Evolutionary conservation across 2,329 filamentous ascomycete genomes (phyloP).

Genomic region (Tolypocladium inflatum): DNA sequence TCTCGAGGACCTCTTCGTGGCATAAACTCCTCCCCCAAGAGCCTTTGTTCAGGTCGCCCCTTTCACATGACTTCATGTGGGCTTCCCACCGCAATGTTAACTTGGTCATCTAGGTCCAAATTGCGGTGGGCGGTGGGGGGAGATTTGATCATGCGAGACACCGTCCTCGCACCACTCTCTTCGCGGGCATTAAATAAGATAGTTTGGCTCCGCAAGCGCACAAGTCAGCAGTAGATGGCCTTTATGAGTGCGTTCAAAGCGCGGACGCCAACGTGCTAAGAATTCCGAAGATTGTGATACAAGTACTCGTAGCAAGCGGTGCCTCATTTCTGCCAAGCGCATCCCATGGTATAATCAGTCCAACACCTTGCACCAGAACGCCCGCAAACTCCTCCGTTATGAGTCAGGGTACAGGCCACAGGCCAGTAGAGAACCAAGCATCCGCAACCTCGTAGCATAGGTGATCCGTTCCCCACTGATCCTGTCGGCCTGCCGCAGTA

Average conservation of each 20-base stretch:
- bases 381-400: conserved; percentile 9
- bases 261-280: not conserved
- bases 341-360: conserved; percentile 21
- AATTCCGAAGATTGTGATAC: not conserved
- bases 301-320: not conserved
- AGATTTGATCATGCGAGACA: not conserved
- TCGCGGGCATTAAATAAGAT: not conserved
- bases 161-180: not conserved
- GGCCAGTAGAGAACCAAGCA: not conserved
- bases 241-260: not conserved
- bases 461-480: not conserved
- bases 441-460: not conserved
- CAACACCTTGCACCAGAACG: conserved; percentile 23
- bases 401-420: not conserved
- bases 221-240: not conserved
- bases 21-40: not conserved
- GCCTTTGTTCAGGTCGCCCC: not conserved
- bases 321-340: conserved; percentile 5
- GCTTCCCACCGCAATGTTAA: not conserved
- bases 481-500: not conserved
- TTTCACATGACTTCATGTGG: not conserved
- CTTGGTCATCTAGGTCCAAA: not conserved
- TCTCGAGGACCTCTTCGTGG: not conserved
- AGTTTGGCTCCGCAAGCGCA: not conserved
- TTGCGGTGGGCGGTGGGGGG: not conserved